Evolutionary conservation across 1,139 yeast species (phyloP).

Genomic region (Suhomyces bolitotheri): DNA sequence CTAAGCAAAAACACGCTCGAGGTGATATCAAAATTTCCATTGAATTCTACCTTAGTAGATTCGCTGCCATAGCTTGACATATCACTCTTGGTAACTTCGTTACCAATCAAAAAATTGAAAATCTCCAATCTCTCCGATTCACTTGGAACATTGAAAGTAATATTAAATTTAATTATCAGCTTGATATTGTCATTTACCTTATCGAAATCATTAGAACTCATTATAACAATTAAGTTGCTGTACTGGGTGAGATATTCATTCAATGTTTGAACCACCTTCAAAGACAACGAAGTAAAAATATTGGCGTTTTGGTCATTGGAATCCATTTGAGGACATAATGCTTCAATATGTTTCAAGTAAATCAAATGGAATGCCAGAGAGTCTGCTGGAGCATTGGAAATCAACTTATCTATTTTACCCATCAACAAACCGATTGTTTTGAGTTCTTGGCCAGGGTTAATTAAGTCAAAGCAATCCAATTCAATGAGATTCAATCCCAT

Average conservation of each 20-base stretch:
- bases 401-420: slow-evolving; percentile 69
- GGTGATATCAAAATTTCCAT: slow-evolving; percentile 21
- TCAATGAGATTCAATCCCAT: slow-evolving; percentile 71
- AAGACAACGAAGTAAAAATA: slow-evolving; percentile 53
- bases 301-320: slow-evolving; percentile 60
- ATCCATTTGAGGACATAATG: slow-evolving; percentile 67
- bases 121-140: slow-evolving; percentile 72
- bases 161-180: slow-evolving; percentile 72
- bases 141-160: slow-evolving; percentile 73
- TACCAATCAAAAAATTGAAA: slow-evolving; percentile 50
- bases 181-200: slow-evolving; percentile 66
- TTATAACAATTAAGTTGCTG: slow-evolving; percentile 53
- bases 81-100: slow-evolving; percentile 20
- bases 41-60: slow-evolving; percentile 22
- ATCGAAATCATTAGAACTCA: slow-evolving; percentile 74
- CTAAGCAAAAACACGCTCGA: slow-evolving; percentile 30
- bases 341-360: slow-evolving; percentile 72
- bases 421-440: slow-evolving; percentile 76
- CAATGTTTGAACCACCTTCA: slow-evolving; percentile 61
- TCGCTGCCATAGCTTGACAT: slow-evolving; percentile 15
- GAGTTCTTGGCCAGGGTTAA: slow-evolving; percentile 68
- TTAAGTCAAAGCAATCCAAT: slow-evolving; percentile 65
- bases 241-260: slow-evolving; percentile 49
- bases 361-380: slow-evolving; percentile 41
- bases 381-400: slow-evolving; percentile 22